Percentiles rank a stretch among this genome's conserved stretches.
Conservation (phyloP, 2,329 filamentous ascomycete species). For the Apiospora kogelbergensis region DNA sequence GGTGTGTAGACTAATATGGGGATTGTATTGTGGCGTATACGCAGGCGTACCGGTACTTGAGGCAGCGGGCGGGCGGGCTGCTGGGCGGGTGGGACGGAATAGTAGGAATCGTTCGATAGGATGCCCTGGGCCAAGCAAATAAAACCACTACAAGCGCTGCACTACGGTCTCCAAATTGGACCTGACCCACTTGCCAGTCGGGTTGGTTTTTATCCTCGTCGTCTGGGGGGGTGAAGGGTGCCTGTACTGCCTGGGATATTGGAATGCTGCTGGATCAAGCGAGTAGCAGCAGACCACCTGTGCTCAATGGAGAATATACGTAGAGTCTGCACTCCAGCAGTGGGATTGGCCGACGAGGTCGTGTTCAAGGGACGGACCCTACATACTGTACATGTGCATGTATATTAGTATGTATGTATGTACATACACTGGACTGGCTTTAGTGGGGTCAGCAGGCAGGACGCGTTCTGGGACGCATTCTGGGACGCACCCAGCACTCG, state of each 20-base stretch:
- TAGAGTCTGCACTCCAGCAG: background rate
- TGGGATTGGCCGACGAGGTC: background rate
- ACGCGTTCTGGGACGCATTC: no score
- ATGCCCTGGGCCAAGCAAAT: slow-evolving; percentile 3
- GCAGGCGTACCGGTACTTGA: slow-evolving; percentile 3
- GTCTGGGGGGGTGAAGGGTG: background rate
- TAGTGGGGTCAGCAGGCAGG: background rate
- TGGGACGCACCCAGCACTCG: no score
- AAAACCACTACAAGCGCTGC: slow-evolving; percentile 7
- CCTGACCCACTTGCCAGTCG: background rate
- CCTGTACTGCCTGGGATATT: background rate
- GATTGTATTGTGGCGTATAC: slow-evolving; percentile 1
- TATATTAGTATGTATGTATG: no score
- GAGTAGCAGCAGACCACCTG: background rate
- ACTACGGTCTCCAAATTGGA: slow-evolving; percentile 1
- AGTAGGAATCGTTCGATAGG: slow-evolving; percentile 4
- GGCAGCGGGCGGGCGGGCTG: background rate
- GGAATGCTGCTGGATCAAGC: background rate
- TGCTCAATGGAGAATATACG: background rate
- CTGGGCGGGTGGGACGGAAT: slow-evolving; percentile 1
- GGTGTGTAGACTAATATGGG: slow-evolving; percentile 5
- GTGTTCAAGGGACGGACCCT: no score
- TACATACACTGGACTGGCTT: background rate
- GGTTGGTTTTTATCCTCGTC: background rate
- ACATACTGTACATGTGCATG: no score